phyloP scores from a whole-genome alignment of 257 asterid genomes.

The Capsicum pubescens region DNA sequence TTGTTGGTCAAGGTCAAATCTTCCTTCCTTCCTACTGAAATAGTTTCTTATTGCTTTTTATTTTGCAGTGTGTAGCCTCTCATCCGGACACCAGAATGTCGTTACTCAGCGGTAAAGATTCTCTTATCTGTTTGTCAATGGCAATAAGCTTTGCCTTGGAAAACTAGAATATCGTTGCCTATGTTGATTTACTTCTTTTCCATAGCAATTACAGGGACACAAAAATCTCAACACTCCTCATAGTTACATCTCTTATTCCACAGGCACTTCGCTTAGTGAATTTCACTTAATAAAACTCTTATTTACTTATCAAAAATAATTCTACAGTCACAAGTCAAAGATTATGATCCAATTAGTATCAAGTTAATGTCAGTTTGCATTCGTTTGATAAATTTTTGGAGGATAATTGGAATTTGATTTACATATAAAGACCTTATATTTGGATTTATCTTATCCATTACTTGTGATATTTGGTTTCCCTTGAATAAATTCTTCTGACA shows the following conservation, averaged over 20 bases:
- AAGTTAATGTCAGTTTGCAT: not conserved
- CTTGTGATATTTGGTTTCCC: constrained; percentile 13
- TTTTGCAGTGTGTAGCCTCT: constrained; percentile 50
- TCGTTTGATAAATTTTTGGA: not conserved
- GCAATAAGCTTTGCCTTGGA: not conserved
- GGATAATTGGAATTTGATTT: constrained; percentile 13
- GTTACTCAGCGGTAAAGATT: constrained; percentile 40
- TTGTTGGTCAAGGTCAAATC: not conserved
- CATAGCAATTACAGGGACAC: too few relatives aligned
- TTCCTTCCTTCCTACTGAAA: not conserved
- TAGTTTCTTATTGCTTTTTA: not conserved
- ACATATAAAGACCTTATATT: not conserved
- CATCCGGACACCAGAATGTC: constrained; percentile 42
- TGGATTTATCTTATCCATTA: constrained; percentile 9
- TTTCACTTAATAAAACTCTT: not conserved
- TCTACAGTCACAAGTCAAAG: not conserved
- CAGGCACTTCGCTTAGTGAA: not conserved
- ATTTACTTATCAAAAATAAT: constrained; percentile 2
- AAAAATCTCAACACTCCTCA: not conserved
- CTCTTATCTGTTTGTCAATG: not conserved
- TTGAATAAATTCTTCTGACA: not conserved
- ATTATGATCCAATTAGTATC: not conserved
- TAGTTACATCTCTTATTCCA: not conserved
- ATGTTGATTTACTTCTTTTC: not conserved
- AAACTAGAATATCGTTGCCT: too few relatives aligned